Evolutionary conservation across 1,139 yeast species (phyloP), one percentile per base, ranked within the genome.

Genomic region (Suhomyces wounanorum): DNA sequence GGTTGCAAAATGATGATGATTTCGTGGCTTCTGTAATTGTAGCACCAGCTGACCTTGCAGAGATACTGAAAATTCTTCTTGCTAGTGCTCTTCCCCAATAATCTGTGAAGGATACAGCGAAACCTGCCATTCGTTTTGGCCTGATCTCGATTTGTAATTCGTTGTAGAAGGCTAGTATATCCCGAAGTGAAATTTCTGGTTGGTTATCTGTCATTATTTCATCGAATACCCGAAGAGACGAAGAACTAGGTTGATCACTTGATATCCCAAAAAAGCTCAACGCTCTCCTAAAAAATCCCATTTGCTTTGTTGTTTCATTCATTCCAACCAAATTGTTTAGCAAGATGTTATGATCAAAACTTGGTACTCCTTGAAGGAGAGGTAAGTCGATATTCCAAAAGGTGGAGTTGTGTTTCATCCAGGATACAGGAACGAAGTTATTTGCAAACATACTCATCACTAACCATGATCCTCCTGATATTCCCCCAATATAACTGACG

Each of bases 401-500:
- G 65, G 11, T 82, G 79, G 44, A 48, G 25, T 59, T 57, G 1
- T 57, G 65, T 14, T 67, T 61, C 45, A 81, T 59, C 5, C 66
- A 63, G 31, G 69, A 61, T 36, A 81, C 65, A 0, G 84, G 70
- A 59, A 52, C 73, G 58, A 73, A 68, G 54, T 73, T 83, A 73
- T 66, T 81, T 62, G 67, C 77, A 65, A 63, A 77, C 62, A 48
- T 82, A 57, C 66, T 81, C 70, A 84, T 76, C 10, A 85, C 75
- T 16, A 81, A 57, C 84, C 90, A 83, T 6, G 88, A 78, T 0
- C 91, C 90, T 8, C 91, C 91, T n/a, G 89, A 83, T 8, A 84
- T 75, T 0, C 87, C 89, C 0, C 82, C 78, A 4, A 85, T 72
- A 57, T 85, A 85, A 10, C 77, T 68, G 0, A 83, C 55, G 8